Evolutionary conservation across 2,329 filamentous ascomycete species (phyloP).

Genomic region (Trichoderma oligosporum): DNA sequence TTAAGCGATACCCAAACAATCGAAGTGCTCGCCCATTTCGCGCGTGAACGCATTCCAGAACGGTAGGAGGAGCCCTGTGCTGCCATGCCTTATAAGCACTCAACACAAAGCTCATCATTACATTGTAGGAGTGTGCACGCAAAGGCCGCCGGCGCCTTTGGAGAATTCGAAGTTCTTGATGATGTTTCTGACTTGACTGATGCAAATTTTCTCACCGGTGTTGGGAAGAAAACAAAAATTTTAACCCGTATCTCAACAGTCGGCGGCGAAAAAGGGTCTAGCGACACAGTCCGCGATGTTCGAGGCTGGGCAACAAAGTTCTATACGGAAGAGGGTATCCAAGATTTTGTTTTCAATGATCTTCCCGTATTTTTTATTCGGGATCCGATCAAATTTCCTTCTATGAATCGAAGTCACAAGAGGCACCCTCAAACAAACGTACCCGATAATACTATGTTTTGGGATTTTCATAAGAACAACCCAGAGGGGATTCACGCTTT

Average conservation of each 20-base stretch:
- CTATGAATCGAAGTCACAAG: background rate
- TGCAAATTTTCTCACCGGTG: background rate
- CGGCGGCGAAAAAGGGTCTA: background rate
- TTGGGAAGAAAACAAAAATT: background rate
- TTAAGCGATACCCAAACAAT: constrained; percentile 12
- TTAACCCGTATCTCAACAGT: background rate
- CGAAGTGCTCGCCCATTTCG: constrained; percentile 8
- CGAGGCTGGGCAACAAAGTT: background rate
- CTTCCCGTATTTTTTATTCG: background rate
- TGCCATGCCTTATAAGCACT: background rate
- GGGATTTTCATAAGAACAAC: too few species aligned
- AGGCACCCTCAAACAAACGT: background rate
- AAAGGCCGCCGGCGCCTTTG: constrained; percentile 50
- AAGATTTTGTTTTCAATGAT: background rate
- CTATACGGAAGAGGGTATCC: background rate
- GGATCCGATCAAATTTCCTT: background rate
- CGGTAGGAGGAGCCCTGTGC: background rate
- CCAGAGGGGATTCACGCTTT: too few species aligned
- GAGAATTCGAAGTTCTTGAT: background rate
- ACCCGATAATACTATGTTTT: background rate
- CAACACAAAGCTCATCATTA: background rate
- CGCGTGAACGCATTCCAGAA: constrained; percentile 10
- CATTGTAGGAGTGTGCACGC: constrained; percentile 53
- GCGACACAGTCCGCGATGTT: background rate
- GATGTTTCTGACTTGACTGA: background rate